Base-by-base conservation (phyloP, 768 basidiomycete species). In the Hericium coralloides region DNA sequence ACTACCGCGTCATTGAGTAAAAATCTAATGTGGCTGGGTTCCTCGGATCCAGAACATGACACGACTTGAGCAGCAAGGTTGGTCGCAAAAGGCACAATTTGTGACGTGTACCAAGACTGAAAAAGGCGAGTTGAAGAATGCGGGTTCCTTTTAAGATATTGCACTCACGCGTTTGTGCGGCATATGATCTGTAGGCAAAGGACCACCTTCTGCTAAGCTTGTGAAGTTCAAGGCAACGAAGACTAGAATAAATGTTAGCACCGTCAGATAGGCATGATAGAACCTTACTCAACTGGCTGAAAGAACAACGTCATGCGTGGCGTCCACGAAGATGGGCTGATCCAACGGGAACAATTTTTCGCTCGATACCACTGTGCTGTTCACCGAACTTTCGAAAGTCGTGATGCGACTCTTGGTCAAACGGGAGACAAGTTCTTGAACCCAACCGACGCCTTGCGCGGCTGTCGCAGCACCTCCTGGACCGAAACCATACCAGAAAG, bases 1-100 rank as follows among this genome's bases (percentile, higher is more conserved):
- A 79, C 66, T 2, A 75, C 70, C 1, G 69, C 79, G 60, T 81
- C 80, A 63, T 81, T 81, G 22, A 79, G 67, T 49, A 79, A 69
- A 65, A 75, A 72, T 15, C 78, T 68, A 56, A 79, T 73, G 54
- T 72, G 64, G 10, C 69, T 66, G 4, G 67, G 61, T 1, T 52
- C 48, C 12, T 60, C 23, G 23, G 56, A 49, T 7, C 63, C 67
- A 38, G 69, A 66, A 61, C 76, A 79, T 10, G 69, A 66, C 37
- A 79, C 64, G 8, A 79, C 70, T 58, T 80, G 79, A 38, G 73
- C 71, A 23, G 76, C 74, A 37, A 79, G 66, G 63, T 78, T 76
- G 15, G 76, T 67, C 0, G 74, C 76, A 64, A 80, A 80, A 2
- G 79, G 77, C 9, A 70, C 69, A 59, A 77, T 70, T 59, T 45